A percentile compares a stretch with the other conserved stretches of the same genome.
Evolutionary conservation across 2,329 filamentous ascomycete genomes (phyloP).

Genomic region (Knoxdaviesia capensis): DNA sequence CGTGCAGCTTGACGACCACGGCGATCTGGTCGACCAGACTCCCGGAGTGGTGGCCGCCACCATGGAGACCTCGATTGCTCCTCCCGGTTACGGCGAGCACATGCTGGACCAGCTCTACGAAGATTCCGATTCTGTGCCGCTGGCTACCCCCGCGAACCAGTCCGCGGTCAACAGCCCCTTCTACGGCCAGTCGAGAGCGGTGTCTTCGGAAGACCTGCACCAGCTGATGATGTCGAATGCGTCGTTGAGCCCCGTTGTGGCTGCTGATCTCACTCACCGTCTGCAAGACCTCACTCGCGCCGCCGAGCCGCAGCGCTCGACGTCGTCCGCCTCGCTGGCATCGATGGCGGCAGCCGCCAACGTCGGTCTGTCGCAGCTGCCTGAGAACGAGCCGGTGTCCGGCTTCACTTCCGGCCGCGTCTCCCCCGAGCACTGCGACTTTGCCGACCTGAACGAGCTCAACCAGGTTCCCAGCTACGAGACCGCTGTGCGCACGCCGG

Average conservation of each 20-base stretch:
- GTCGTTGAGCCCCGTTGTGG: conserved; percentile 6
- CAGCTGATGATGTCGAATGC: conserved; percentile 21
- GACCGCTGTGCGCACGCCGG: conserved; percentile 48
- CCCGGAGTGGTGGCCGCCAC: conserved; percentile 20
- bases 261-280: conserved; percentile 33
- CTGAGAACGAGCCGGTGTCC: conserved; percentile 22
- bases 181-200: conserved; percentile 47
- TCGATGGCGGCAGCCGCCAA: conserved; percentile 23
- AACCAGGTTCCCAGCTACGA: conserved; percentile 61
- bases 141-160: conserved; percentile 51
- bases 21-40: conserved; percentile 50
- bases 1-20: conserved; percentile 71
- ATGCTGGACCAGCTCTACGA: conserved; percentile 79
- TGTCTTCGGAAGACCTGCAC: conserved; percentile 64
- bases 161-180: conserved; percentile 70
- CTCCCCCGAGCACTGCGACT: conserved; percentile 35
- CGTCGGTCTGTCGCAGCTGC: conserved; percentile 14
- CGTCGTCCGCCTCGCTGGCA: conserved; percentile 23
- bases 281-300: conserved; percentile 49
- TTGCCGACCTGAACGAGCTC: conserved; percentile 40
- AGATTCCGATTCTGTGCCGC: conserved; percentile 62
- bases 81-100: conserved; percentile 85
- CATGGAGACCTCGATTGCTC: conserved; percentile 43
- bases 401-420: conserved; percentile 24
- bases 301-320: conserved; percentile 19